Conservation (phyloP, 768 basidiomycete species). For the Stropharia rugosoannulata region DNA sequence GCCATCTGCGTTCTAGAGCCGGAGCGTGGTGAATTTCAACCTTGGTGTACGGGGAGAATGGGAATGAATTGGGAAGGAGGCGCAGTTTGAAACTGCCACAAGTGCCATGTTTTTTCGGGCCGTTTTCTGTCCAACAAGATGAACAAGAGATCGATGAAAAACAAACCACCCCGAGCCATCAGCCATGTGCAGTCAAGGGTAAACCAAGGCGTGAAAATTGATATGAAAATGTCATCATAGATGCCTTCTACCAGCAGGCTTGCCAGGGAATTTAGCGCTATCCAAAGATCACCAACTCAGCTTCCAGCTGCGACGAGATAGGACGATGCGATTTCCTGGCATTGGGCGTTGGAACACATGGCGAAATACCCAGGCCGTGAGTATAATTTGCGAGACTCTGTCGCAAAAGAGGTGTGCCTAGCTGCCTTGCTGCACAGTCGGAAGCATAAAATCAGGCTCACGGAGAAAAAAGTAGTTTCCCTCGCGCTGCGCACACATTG, state of each 20-base stretch:
- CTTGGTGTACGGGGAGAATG: conserved; percentile 2
- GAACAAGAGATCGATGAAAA: neutral
- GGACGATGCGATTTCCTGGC: neutral
- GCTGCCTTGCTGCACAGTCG: neutral
- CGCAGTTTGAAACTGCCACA: neutral
- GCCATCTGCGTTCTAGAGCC: conserved; percentile 17
- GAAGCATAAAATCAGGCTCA: neutral
- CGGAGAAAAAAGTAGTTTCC: neutral
- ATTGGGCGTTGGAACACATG: neutral
- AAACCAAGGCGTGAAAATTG: no score
- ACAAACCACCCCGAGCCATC: neutral
- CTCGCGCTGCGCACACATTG: neutral
- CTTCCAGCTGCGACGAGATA: neutral
- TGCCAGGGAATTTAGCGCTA: no score
- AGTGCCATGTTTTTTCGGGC: neutral
- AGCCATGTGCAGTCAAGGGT: neutral
- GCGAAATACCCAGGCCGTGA: neutral
- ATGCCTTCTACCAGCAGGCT: no score
- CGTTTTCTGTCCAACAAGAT: neutral
- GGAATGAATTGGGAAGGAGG: conserved; percentile 15
- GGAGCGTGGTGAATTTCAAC: conserved; percentile 3
- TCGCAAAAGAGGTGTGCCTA: neutral
- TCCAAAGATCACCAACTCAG: neutral
- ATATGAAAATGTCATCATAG: no score
- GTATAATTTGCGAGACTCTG: neutral